Evolutionary conservation across 306 rosid species (phyloP), one percentile per base, ranked within the genome.

Genomic region (peach (Prunus persica)): DNA sequence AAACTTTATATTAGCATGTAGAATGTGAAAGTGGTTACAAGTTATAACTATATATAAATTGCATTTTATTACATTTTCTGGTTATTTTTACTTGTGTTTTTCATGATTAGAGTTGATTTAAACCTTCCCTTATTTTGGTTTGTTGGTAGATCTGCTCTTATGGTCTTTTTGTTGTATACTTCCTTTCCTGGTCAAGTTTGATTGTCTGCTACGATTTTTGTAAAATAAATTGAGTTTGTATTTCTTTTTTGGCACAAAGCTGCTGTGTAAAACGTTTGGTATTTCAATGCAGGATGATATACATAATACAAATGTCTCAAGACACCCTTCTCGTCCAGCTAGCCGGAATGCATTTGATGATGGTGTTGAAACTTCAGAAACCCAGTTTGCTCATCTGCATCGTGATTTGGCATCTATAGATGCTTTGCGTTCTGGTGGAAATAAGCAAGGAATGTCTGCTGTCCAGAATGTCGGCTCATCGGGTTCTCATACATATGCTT

Each of bases 321-420:
- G 97, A 54, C 82, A 80, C 76, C 90, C 92, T 24, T 95, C 99
- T 87, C 96, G 96, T 72, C 97, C 99, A 12, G 78, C 93, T 71
- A 95, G 97, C 47, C 89, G 89, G 30, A 95, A 91, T 83, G 93
- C 99, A 11, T 91, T 90, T 80, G 94, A 89, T 28, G 97, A 92
- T 41, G 84, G 89, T 81, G 85, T 79, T 69, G 96, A 92, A 72
- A 62, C 81, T 54, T 88, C 92, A 49, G 97, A 95, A 67, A 54
- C 86, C 68, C 97, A 89, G 81, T 58, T 85, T 79, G 80, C 82
- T 81, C 93, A 82, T 70, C 56, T 85, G 57, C 85, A 85, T 69
- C 90, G 73, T 69, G 92, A 87, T 62, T 71, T 90, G 83, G 30
- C 84, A 4, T 20, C 86, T 72, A 61, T 86, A 49, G 88, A 88